Evolutionary conservation across 225 moss, liverwort and hornwort genomes (phyloP).

Genomic region (Physcomitrium patens): DNA sequence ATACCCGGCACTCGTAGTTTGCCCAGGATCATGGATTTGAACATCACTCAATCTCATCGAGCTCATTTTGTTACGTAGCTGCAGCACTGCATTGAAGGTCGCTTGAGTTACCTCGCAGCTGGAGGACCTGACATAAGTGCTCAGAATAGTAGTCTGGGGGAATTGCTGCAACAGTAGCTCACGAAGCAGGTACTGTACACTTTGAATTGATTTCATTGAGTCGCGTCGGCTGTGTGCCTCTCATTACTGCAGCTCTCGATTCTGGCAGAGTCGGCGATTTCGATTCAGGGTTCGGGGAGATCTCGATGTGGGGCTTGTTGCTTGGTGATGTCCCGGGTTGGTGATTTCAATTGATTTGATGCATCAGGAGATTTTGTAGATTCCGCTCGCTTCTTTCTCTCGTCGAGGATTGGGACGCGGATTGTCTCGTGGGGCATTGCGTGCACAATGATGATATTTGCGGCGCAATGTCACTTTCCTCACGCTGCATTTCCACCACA

Average conservation of each 20-base stretch:
- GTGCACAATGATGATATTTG: no score
- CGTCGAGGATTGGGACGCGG: no score
- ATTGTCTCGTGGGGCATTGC: no score
- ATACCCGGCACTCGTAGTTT: no score
- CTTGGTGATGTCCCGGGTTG: background rate
- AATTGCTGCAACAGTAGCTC: background rate
- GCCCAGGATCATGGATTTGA: no score
- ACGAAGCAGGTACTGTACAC: conserved; percentile 6
- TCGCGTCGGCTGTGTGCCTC: background rate
- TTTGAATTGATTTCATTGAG: background rate
- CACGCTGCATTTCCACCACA: no score
- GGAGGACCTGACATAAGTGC: no score
- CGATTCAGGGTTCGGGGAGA: conserved; percentile 11
- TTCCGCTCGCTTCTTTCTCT: no score
- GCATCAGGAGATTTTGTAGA: no score
- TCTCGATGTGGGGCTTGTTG: background rate
- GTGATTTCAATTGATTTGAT: background rate
- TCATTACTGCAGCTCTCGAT: conserved; percentile 21
- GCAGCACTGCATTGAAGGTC: background rate
- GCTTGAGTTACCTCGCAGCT: no score
- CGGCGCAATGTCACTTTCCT: no score
- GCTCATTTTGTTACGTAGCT: background rate
- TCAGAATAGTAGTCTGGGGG: no score
- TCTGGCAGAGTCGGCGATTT: background rate
- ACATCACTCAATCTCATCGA: background rate